phyloP scores from a whole-genome alignment of 1,284 basidiomycete species.

The Apiotrichum veenhuisii region DNA sequence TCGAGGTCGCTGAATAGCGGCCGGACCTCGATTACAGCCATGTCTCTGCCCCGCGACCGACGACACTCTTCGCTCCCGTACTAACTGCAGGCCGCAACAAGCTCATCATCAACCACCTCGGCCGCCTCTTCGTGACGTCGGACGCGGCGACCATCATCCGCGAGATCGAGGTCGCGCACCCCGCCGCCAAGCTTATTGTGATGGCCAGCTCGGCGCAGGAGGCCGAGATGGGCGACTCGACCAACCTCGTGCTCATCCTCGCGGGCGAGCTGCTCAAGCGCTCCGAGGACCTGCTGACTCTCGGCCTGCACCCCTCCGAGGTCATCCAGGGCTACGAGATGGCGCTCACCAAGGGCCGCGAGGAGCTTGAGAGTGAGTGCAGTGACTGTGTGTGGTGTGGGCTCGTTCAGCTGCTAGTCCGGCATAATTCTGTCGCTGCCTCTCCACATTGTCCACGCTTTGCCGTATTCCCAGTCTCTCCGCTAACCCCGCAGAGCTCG shows the following conservation, averaged over 20 bases:
- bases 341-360: conserved; percentile 77
- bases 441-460: too few species aligned
- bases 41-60: not conserved
- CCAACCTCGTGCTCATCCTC: conserved; percentile 91
- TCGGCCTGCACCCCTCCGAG: conserved; percentile 95
- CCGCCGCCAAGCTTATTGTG: conserved; percentile 92
- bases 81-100: conserved; percentile 90
- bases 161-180: conserved; percentile 97
- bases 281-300: conserved; percentile 84
- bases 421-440: too few species aligned
- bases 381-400: too few species aligned
- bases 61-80: too few species aligned
- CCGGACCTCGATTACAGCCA: not conserved
- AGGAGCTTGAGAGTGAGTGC: conserved; percentile 82
- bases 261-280: conserved; percentile 94
- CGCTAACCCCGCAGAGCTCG: conserved; percentile 29
- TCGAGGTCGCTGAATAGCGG: too few species aligned
- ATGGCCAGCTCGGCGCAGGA: conserved; percentile 98
- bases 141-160: conserved; percentile 99
- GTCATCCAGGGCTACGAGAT: conserved; percentile 94
- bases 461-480: too few species aligned
- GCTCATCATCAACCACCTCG: conserved; percentile 93
- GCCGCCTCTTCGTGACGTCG: conserved; percentile 92
- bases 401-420: too few species aligned
- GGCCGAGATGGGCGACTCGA: conserved; percentile 96